Base-by-base conservation (phyloP, 2,329 filamentous ascomycete species). In the Xylaria sp. region DNA sequence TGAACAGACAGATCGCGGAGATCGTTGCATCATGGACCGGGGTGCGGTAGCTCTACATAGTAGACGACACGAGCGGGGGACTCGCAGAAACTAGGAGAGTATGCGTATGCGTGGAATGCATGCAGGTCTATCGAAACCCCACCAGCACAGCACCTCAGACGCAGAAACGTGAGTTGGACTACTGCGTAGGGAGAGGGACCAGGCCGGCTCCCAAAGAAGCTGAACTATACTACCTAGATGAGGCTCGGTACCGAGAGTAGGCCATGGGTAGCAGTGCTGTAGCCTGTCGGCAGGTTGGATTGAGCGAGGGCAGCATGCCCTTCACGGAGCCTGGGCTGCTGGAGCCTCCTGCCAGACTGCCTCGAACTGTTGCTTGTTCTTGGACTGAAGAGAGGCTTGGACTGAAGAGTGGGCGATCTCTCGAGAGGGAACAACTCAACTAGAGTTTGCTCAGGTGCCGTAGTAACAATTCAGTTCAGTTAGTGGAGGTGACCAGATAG, bases 241-340 rank as follows among this genome's bases (percentile, higher is more conserved):
- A 66, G 66, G 66, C 63, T 68, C 63, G 66, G 66, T 44, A 62
- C 66, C 66, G 66, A 68, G 63, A 60, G 66, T 45, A 63, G 42
- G 55, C 25, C 63, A 20, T 31, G 36, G 17, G 20, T 42, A 25
- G 36, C 15, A 44, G 22, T 42, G 7, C 6, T 13, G 36, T n/a
- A 42, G 22, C 36, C 51, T 39, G 42, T 51, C 36, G 31, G 5
- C 9, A 56, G 22, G 31, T 17, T 29, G n/a, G 13, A 55, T n/a
- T 5, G 13, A 29, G 13, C 17, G 45, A 44, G 33, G 38, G 25
- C 27, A 47, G 45, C 27, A 39, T 51, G 22, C 17, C 10, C n/a
- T 36, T 39, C n/a, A 25, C 22, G 38, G 44, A 44, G 31, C 15
- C n/a, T 22, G 22, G 42, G n/a, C 42, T 9, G 42, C 42, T 11